Conservation (phyloP, 176 grass and related monocot species). For the Oryza rufipogon region DNA sequence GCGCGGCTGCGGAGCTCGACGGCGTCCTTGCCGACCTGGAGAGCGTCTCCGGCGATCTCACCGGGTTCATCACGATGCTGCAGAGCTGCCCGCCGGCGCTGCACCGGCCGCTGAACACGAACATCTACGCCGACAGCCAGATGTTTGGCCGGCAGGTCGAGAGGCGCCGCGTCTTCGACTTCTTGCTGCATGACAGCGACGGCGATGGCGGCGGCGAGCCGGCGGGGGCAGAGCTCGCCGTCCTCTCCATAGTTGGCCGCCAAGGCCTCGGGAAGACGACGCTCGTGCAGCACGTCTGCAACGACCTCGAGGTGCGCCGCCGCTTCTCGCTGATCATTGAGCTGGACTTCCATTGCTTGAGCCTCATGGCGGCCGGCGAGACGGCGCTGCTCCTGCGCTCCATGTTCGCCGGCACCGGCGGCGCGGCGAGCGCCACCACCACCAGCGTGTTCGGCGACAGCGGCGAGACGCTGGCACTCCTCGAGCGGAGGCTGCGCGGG, state of each 20-base stretch:
- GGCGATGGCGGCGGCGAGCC: neutral
- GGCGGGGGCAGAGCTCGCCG: neutral
- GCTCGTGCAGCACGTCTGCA: constrained; percentile 41
- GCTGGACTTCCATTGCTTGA: constrained; percentile 41
- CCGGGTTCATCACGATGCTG: constrained; percentile 34
- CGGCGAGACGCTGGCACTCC: neutral
- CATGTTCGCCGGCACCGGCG: neutral
- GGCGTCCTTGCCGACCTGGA: constrained; percentile 10
- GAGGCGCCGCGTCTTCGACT: constrained; percentile 26
- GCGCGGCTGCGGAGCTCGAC: neutral
- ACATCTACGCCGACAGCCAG: constrained; percentile 32
- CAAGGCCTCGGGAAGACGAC: constrained; percentile 30
- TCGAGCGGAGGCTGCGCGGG: neutral
- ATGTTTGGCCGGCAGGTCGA: constrained; percentile 29
- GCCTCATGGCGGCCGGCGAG: constrained; percentile 28
- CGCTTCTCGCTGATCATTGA: constrained; percentile 20
- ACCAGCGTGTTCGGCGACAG: neutral
- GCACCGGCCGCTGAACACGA: constrained; percentile 17
- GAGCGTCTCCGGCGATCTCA: neutral
- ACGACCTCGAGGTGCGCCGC: constrained; percentile 32
- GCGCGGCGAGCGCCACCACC: neutral
- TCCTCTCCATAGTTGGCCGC: neutral
- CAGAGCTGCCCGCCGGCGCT: constrained; percentile 33
- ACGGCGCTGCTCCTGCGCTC: neutral
- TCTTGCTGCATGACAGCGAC: constrained; percentile 25